Evolutionary conservation across 75 land plant genomes (phyloP), one percentile per base, ranked within the genome.

Genomic region (Pinus tabuliformis): DNA sequence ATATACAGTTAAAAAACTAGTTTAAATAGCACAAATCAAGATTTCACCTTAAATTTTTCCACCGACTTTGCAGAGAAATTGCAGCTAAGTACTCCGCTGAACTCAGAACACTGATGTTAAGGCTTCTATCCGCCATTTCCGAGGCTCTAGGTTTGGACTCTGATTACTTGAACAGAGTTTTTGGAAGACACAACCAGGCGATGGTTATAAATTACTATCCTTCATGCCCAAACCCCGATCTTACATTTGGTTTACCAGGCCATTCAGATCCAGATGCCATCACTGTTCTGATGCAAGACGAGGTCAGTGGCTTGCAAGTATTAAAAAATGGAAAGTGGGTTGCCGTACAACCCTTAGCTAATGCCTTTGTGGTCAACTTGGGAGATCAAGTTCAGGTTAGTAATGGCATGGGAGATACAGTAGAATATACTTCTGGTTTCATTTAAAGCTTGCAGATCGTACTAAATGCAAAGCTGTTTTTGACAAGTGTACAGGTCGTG

Each of bases 91-190:
- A 85, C 26, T 72, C 79, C 33, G 86, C 42, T 21, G 74, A 74
- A 14, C 57, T 66, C 4, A 81, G 83, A 73, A 79, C 68, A 15
- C 28, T 90, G 54, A 78, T 72, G 4, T 39, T 81, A 22, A 74
- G 59, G 8, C 78, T 88, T 24, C 62, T 90, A 16, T 88, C 75
- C 26, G 80, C 82, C 12, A 80, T 89, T 16, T 83, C 93, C 9
- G 91, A 91, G 78, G 80, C 85, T 75, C 74, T 89, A 22, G 93
- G 93, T 3, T 45, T 89, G 9, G 78, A 82, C 1, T 73, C 56
- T 15, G 75, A 81, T 18, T 59, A 79, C 77, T 77, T 88, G n/a
- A 73, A 59, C 21, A 81, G 75, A 28, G 73, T 76, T 3, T 17
- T 88, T 36, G 86, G 92, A 17, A 81, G 78, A 56, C 84, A 88